Evolutionary conservation across 768 basidiomycete species (phyloP).

Genomic region (Ephemerocybe angulata): DNA sequence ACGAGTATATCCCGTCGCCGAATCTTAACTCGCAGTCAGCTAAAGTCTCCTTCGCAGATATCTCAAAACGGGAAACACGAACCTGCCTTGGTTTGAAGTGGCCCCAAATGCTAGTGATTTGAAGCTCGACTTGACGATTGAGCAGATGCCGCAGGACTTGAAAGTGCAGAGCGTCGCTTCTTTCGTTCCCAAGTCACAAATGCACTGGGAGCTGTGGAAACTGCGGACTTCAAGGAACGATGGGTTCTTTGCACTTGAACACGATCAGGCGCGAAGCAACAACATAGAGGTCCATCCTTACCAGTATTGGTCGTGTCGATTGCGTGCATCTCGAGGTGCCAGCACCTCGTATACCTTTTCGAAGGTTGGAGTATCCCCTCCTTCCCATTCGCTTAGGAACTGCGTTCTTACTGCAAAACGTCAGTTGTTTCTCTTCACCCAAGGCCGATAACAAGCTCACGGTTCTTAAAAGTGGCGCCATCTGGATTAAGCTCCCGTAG

Average conservation of each 20-base stretch:
- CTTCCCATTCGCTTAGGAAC: constrained; percentile 57
- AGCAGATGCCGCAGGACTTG: constrained; percentile 64
- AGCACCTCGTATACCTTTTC: constrained; percentile 57
- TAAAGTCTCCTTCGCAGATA: background rate
- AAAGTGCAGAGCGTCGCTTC: constrained; percentile 49
- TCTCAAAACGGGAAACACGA: constrained; percentile 15
- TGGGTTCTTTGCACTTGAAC: constrained; percentile 30
- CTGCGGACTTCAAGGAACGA: constrained; percentile 49
- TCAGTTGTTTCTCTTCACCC: constrained; percentile 10
- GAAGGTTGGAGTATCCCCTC: constrained; percentile 28
- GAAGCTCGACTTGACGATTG: constrained; percentile 55
- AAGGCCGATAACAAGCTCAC: constrained; percentile 32
- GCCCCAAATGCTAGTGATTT: constrained; percentile 54
- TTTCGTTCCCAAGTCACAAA: constrained; percentile 63
- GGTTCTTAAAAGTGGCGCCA: constrained; percentile 47
- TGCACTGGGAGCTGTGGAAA: constrained; percentile 63
- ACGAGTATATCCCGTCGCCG: constrained; percentile 63
- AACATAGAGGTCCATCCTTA: constrained; percentile 20
- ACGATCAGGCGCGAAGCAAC: background rate
- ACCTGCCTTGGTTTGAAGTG: constrained; percentile 53
- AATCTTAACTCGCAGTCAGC: constrained; percentile 34
- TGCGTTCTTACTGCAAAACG: constrained; percentile 37
- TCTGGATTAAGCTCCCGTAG: constrained; percentile 47
- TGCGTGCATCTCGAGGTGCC: constrained; percentile 38
- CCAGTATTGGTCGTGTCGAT: constrained; percentile 48